These are phyloP conservation scores for Mallotus japonicus DNA, from an alignment of 441 rosid species.

Conservation along the genomic window DNA sequence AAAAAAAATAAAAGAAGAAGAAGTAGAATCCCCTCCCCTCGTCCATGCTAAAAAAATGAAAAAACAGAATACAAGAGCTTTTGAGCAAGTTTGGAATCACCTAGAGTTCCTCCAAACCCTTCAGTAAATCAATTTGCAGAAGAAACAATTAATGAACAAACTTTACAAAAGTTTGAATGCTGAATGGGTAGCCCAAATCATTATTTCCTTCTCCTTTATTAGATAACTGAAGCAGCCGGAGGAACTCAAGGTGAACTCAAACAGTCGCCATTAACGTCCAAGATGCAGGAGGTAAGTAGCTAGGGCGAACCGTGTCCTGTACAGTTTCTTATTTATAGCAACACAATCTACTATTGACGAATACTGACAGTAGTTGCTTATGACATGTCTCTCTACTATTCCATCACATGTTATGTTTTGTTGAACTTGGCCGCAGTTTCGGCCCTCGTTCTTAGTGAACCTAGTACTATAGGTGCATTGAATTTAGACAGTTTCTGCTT, in stretches of 20 bases:
- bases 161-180: not conserved
- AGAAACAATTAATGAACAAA: not conserved
- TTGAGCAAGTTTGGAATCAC: slow-evolving; percentile 17
- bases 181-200: not conserved
- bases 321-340: not conserved
- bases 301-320: not conserved
- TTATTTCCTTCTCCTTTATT: not conserved
- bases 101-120: slow-evolving; percentile 35
- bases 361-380: not conserved
- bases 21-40: too few species aligned
- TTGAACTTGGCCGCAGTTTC: slow-evolving; percentile 14
- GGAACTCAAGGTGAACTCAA: slow-evolving; percentile 32
- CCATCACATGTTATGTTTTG: not conserved
- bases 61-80: too few species aligned
- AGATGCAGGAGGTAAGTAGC: not conserved
- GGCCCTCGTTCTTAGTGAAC: not conserved
- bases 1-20: too few species aligned
- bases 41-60: too few species aligned
- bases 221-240: slow-evolving; percentile 24
- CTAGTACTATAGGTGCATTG: slow-evolving; percentile 8
- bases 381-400: not conserved
- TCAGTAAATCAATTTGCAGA: slow-evolving; percentile 11
- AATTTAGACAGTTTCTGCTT: slow-evolving; percentile 19
- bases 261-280: not conserved
- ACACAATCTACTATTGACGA: too few species aligned